Evolutionary conservation across 2,329 filamentous ascomycete genomes (phyloP).

Genomic region (Colletotrichum tropicale): DNA sequence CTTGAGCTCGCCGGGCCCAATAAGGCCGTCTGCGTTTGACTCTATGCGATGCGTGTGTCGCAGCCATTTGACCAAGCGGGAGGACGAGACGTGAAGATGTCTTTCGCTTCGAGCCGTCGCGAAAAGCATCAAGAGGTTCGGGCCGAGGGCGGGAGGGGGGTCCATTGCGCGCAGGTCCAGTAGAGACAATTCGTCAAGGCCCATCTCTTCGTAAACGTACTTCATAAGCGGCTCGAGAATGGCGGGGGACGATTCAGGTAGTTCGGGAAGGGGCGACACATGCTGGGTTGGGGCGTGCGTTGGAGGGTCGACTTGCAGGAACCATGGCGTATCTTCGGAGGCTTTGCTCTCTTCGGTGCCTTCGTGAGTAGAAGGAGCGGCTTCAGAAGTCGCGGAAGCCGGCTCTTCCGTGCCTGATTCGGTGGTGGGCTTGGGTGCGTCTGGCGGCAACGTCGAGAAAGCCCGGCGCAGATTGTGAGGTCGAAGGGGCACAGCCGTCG

Average conservation of each 20-base stretch:
- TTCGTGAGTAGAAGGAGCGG: neutral
- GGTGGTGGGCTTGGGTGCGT: neutral
- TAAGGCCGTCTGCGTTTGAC: slow-evolving; percentile 83
- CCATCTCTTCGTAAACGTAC: slow-evolving; percentile 82
- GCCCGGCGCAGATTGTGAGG: slow-evolving; percentile 23
- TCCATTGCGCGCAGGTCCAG: slow-evolving; percentile 85
- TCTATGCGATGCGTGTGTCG: slow-evolving; percentile 73
- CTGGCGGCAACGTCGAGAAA: slow-evolving; percentile 25
- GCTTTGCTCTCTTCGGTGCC: neutral
- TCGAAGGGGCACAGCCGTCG: neutral
- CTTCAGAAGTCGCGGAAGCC: neutral
- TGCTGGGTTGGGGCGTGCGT: slow-evolving; percentile 54
- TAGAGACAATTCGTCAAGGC: slow-evolving; percentile 80
- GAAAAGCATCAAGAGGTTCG: slow-evolving; percentile 90
- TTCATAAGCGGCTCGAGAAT: slow-evolving; percentile 76
- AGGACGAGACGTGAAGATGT: slow-evolving; percentile 89
- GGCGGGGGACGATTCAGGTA: slow-evolving; percentile 71
- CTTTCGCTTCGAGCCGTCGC: slow-evolving; percentile 91
- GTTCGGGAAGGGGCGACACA: slow-evolving; percentile 52
- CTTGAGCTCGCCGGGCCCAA: slow-evolving; percentile 91
- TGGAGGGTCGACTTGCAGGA: slow-evolving; percentile 75
- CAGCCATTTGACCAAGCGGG: slow-evolving; percentile 87
- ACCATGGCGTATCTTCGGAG: slow-evolving; percentile 71
- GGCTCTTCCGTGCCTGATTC: neutral
- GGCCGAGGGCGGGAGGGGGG: slow-evolving; percentile 84